Evolutionary conservation across 495 filamentous ascomycete species (phyloP).

Genomic region (Penicillium flavigenum): DNA sequence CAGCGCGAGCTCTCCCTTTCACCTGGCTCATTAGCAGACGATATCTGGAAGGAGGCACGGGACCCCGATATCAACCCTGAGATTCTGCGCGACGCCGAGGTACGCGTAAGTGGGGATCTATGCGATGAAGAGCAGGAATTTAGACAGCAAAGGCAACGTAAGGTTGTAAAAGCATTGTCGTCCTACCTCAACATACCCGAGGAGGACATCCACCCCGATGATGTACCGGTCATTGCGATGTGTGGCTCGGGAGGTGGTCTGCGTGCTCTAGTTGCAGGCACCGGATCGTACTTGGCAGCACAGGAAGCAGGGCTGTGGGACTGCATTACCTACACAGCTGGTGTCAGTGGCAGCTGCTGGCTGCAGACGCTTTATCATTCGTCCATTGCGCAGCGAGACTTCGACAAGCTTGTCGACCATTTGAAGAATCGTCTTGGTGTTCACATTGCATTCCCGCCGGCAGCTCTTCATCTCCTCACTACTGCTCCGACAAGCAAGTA

Average conservation of each 20-base stretch:
- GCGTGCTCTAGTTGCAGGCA: constrained; percentile 83
- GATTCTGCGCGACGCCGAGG: constrained; percentile 72
- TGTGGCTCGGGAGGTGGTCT: constrained; percentile 92
- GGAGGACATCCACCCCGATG: constrained; percentile 81
- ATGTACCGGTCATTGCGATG: constrained; percentile 89
- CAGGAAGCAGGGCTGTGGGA: constrained; percentile 86
- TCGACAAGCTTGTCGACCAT: constrained; percentile 72
- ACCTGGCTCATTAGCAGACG: constrained; percentile 81
- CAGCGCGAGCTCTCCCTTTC: constrained; percentile 84
- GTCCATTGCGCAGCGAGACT: constrained; percentile 64
- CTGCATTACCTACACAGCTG: constrained; percentile 90
- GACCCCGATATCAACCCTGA: constrained; percentile 83
- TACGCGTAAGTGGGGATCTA: constrained; percentile 78
- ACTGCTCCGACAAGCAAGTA: constrained; percentile 89
- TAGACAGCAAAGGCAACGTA: constrained; percentile 58
- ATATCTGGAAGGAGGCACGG: constrained; percentile 89
- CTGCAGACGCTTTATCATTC: constrained; percentile 86
- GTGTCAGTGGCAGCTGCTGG: constrained; percentile 96
- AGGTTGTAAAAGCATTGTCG: constrained; percentile 69
- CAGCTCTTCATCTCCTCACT: constrained; percentile 71
- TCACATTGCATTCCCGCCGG: constrained; percentile 89
- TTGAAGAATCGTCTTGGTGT: constrained; percentile 78
- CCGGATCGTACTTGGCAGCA: constrained; percentile 77
- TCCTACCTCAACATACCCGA: constrained; percentile 76
- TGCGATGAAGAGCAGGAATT: constrained; percentile 82